Percentiles rank a stretch among this genome's conserved stretches.
These are phyloP conservation scores for Trichoderma reesei DNA, from an alignment of 495 filamentous ascomycete genomes.

Conservation along the genomic window DNA sequence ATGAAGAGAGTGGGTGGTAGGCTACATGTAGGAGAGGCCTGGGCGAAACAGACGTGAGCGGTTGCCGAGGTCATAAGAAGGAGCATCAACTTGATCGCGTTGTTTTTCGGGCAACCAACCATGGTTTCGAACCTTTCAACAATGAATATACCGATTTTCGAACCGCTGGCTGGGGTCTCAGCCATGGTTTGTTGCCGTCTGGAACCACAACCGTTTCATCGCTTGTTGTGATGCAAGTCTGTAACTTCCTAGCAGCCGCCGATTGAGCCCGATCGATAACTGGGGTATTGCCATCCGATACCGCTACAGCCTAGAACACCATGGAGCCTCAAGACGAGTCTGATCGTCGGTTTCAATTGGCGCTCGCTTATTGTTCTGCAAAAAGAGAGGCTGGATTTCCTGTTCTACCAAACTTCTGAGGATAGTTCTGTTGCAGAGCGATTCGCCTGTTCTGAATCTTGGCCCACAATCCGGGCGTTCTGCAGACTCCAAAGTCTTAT, in stretches of 20 bases:
- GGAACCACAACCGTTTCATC: neutral
- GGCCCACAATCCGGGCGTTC: neutral
- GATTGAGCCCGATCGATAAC: neutral
- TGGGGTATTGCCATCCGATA: neutral
- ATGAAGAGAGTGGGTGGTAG: neutral
- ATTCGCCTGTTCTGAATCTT: neutral
- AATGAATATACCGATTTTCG: neutral
- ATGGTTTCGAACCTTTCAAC: neutral
- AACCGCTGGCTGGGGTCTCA: neutral
- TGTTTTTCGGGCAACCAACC: neutral
- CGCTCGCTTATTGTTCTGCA: neutral
- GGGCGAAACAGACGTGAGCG: neutral
- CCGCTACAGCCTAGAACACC: neutral
- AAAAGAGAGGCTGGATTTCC: neutral
- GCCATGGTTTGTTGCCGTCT: neutral
- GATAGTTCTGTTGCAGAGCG: neutral
- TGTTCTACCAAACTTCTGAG: neutral
- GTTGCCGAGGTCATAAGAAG: neutral
- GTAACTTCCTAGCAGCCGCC: neutral
- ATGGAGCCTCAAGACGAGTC: neutral
- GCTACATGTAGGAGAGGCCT: neutral
- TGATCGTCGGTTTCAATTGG: neutral
- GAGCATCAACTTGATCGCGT: neutral
- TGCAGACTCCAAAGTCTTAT: neutral
- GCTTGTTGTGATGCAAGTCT: neutral